Base-by-base conservation (phyloP, 1,139 yeast genomes). In the Barnettozyma hawaiiensis region DNA sequence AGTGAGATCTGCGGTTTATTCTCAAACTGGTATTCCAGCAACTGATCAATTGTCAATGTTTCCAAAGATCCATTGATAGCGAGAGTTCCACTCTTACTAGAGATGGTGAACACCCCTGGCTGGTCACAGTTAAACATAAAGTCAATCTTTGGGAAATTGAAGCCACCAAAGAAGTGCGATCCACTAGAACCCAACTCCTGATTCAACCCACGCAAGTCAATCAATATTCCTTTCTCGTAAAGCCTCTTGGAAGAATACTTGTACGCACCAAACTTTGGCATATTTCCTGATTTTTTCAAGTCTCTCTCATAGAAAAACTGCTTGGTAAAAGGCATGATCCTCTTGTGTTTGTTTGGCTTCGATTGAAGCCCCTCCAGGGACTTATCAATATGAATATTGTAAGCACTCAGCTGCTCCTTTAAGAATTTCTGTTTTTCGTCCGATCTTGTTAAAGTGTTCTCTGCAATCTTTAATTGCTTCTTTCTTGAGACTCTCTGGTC, bases 241-340 rank as follows among this genome's bases (percentile, higher is more conserved):
- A 92, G 69, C 54, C 81, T 83, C 48, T 85, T 81, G 4, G 87
- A 82, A 0, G 87, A 74, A 64, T 86, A 85, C 62, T 84, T 85
- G 65, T 80, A 86, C 1, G 94, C 85, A 8, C 96, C 96, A 61
- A 82, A 86, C 56, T 76, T 77, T 2, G 94, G 90, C 37, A 81
- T 65, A 37, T 81, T 69, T 27, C 92, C 86, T 11, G 51, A 62
- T 63, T 74, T 79, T 54, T 80, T 79, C 52, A 85, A 66, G 50
- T 81, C 87, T 28, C 90, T 68, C 56, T 81, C 84, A 57, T 84
- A 85, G 64, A 83, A 84, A 62, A 81, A 85, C 52, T 85, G 94
- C 57, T 78, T 82, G 31, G 90, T 80, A 63, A 86, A 85, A 2
- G 84, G 82, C 22, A 85, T 71, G 35, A 63, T 61, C 46, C 65